phyloP scores from a whole-genome alignment of 768 basidiomycete genomes.

The Boletus pseudo-olivaceus region DNA sequence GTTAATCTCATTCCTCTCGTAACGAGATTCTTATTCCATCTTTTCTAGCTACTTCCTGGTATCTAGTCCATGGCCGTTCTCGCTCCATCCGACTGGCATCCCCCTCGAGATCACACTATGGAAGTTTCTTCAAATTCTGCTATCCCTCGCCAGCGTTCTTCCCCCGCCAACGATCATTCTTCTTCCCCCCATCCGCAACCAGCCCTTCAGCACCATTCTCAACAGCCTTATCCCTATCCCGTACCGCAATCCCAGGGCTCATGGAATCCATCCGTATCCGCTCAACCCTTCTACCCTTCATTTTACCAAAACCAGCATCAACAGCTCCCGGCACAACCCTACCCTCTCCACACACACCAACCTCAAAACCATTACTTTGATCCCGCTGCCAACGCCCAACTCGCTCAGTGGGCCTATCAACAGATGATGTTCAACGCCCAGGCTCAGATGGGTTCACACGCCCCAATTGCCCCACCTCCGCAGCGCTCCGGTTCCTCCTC shows the following conservation, averaged over 20 bases:
- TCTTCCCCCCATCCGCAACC: slow-evolving; percentile 30
- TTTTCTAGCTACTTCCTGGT: background rate
- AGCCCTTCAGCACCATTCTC: slow-evolving; percentile 23
- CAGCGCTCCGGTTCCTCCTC: slow-evolving; percentile 42
- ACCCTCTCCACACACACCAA: slow-evolving; percentile 41
- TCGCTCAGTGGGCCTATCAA: slow-evolving; percentile 87
- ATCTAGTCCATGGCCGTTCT: slow-evolving; percentile 68
- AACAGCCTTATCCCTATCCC: slow-evolving; percentile 58
- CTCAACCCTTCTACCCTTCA: slow-evolving; percentile 73
- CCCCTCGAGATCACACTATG: slow-evolving; percentile 62
- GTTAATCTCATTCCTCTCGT: background rate
- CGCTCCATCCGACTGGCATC: slow-evolving; percentile 73
- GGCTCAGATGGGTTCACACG: slow-evolving; percentile 37
- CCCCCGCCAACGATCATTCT: slow-evolving; percentile 54
- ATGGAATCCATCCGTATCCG: slow-evolving; percentile 66
- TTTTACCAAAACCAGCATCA: slow-evolving; percentile 72
- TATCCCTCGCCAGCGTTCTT: slow-evolving; percentile 56
- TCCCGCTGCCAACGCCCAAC: slow-evolving; percentile 69
- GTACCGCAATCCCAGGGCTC: slow-evolving; percentile 65
- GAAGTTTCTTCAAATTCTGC: slow-evolving; percentile 45
- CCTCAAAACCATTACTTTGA: slow-evolving; percentile 66
- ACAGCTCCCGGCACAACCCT: slow-evolving; percentile 48
- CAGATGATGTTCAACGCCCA: slow-evolving; percentile 84
- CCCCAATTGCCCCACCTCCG: slow-evolving; percentile 16
- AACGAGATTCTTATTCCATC: slow-evolving; percentile 8